A percentile compares a stretch with the other conserved stretches of the same genome.
phyloP scores from a whole-genome alignment of 2,329 filamentous ascomycete genomes.

The Amauroascus verrucosus region DNA sequence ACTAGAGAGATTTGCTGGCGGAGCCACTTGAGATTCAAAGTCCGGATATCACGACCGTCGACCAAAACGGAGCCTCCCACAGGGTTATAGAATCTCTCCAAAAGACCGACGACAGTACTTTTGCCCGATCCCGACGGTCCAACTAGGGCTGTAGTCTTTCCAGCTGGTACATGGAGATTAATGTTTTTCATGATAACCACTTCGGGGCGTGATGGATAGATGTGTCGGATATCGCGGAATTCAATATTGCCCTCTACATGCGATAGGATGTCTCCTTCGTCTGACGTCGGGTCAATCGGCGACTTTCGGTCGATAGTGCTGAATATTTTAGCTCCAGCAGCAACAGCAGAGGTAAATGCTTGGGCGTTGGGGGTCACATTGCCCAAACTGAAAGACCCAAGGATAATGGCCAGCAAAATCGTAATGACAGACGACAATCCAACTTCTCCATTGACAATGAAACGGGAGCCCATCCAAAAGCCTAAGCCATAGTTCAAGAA shows the following conservation, averaged over 20 bases:
- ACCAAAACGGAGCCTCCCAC: constrained; percentile 68
- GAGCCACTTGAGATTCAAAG: constrained; percentile 78
- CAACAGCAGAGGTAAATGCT: constrained; percentile 72
- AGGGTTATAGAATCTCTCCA: constrained; percentile 90
- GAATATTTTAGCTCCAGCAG: constrained; percentile 84
- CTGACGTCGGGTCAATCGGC: constrained; percentile 65
- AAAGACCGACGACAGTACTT: constrained; percentile 82
- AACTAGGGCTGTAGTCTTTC: constrained; percentile 86
- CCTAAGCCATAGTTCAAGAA: constrained; percentile 80
- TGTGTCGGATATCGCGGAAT: constrained; percentile 74
- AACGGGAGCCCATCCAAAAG: constrained; percentile 79
- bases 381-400: constrained; percentile 82
- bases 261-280: constrained; percentile 62
- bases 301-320: constrained; percentile 83
- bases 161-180: constrained; percentile 67
- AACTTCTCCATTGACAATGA: constrained; percentile 56
- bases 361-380: constrained; percentile 78
- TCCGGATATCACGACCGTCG: constrained; percentile 72
- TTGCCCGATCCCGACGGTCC: constrained; percentile 92
- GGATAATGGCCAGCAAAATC: constrained; percentile 82
- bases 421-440: constrained; percentile 64
- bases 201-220: constrained; percentile 87
- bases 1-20: constrained; percentile 87
- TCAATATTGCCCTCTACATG: constrained; percentile 67
- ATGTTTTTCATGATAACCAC: constrained; percentile 82